These are phyloP conservation scores for Phlebiopsis flavidoalba DNA, from an alignment of 768 basidiomycete species.

Conservation along the genomic window DNA sequence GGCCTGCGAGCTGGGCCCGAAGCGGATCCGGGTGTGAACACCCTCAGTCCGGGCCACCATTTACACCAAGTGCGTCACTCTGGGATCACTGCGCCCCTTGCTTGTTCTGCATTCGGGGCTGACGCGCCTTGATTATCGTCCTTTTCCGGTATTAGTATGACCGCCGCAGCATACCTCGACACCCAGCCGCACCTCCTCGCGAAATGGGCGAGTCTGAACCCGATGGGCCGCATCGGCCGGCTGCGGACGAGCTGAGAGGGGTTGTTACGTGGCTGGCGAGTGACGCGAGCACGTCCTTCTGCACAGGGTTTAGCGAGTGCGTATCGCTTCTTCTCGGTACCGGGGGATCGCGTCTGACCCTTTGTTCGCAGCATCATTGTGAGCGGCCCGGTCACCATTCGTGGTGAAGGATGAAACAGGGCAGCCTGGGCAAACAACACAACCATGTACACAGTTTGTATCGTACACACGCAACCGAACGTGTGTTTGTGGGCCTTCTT, in stretches of 20 bases:
- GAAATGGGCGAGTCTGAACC: constrained; percentile 68
- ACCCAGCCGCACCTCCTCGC: constrained; percentile 53
- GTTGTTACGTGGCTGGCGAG: constrained; percentile 68
- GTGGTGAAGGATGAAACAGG: constrained; percentile 35
- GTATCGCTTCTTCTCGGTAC: constrained; percentile 29
- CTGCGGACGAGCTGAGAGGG: constrained; percentile 71
- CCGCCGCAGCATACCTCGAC: constrained; percentile 67
- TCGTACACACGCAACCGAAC: background rate
- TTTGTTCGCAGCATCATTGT: constrained; percentile 46
- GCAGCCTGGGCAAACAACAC: background rate
- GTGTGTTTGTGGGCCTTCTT: background rate
- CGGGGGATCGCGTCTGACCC: constrained; percentile 6
- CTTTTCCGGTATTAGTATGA: constrained; percentile 53
- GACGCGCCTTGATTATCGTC: background rate
- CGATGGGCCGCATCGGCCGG: constrained; percentile 64
- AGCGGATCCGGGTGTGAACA: constrained; percentile 69
- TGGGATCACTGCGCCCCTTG: background rate
- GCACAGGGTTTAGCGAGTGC: constrained; percentile 81
- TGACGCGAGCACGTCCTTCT: constrained; percentile 68
- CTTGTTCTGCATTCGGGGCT: background rate
- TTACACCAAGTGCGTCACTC: constrained; percentile 49
- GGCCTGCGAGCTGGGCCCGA: constrained; percentile 70
- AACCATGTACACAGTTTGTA: background rate
- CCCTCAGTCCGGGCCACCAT: constrained; percentile 75
- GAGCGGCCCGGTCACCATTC: constrained; percentile 58